A percentile compares a stretch with the other conserved stretches of the same genome.
These are phyloP conservation scores for Skeletonema potamos DNA, from an alignment of 108 stramenopile genomes.

Conservation along the genomic window DNA sequence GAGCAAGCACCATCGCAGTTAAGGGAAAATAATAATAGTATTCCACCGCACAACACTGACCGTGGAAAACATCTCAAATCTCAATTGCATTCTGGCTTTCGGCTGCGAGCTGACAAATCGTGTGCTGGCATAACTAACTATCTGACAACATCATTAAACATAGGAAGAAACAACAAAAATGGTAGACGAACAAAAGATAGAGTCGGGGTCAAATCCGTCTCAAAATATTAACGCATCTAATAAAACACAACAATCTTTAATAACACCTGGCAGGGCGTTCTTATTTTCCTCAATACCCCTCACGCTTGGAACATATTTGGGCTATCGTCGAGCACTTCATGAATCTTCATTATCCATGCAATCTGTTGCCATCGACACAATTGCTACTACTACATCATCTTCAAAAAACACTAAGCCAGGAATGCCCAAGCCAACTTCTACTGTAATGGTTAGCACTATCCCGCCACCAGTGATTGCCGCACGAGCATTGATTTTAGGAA, in stretches of 20 bases:
- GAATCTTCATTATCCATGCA: background rate
- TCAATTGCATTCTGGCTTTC: too few species aligned
- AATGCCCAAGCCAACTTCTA: background rate
- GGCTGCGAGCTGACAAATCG: too few species aligned
- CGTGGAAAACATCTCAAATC: too few species aligned
- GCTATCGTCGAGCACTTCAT: constrained; percentile 30
- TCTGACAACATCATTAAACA: too few species aligned
- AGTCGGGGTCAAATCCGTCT: background rate
- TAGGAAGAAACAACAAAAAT: background rate
- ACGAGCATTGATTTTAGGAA: constrained; percentile 37
- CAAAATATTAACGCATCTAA: background rate
- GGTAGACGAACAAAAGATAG: background rate
- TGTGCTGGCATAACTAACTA: too few species aligned
- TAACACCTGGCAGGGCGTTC: constrained; percentile 29
- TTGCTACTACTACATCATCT: background rate
- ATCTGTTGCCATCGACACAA: constrained; percentile 7
- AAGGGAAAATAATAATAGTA: too few species aligned
- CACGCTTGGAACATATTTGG: constrained; percentile 24
- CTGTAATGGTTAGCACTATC: constrained; percentile 3
- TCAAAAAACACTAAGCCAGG: background rate
- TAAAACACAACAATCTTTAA: background rate
- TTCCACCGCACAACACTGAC: too few species aligned
- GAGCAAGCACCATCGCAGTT: too few species aligned
- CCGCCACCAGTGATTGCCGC: constrained; percentile 33
- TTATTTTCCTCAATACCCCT: constrained; percentile 25